Evolutionary conservation across 2,329 filamentous ascomycete genomes (phyloP), one percentile per base, ranked within the genome.

Genomic region (Neofusicoccum cordaticola): DNA sequence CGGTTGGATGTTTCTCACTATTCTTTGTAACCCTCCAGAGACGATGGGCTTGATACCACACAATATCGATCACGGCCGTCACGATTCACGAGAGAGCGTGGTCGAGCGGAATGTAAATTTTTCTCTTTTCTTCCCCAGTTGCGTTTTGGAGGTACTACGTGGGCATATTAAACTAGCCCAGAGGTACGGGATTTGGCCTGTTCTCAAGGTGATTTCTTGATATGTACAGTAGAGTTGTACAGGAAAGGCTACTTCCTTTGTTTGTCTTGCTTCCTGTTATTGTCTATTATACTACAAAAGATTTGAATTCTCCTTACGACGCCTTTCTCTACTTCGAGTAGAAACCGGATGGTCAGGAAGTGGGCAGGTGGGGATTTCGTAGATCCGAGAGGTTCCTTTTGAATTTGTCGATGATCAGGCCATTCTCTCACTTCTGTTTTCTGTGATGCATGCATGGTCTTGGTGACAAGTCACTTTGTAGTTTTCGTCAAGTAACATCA

Each of bases 151-250:
- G 13, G 39, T 44, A 31, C 9, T 22, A 39, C 35, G n/a, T 17
- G n/a, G 19, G 37, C 12, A 8, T 15, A 22, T 37, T 42, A 4
- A 37, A 11, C 2, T 7, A 31, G 13, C 52, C 11, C 22, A 12
- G 8, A 35, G 6, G 8, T 31, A 4, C 6, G 17, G 53, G 39
- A 6, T 12, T 37, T 47, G 9, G 27, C 42, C 42, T 11, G n/a
- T 1, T 17, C 22, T n/a, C 2, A 44, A 45, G 53, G 13, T 17
- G 39, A 45, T 19, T 11, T 60, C n/a, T 37, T 13, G 9, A 13
- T 37, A 3, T 60, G 56, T 60, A 60, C 56, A 47, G 12, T 60
- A 60, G 56, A 47, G 19, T 60, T 60, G 56, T 60, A 60, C 56
- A 45, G 44, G 31, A 22, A 9, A 31, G 31, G 7, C 47, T 37